Evolutionary conservation across 495 filamentous ascomycete genomes (phyloP), one percentile per base, ranked within the genome.

Genomic region (Chaetomium cochliodes): DNA sequence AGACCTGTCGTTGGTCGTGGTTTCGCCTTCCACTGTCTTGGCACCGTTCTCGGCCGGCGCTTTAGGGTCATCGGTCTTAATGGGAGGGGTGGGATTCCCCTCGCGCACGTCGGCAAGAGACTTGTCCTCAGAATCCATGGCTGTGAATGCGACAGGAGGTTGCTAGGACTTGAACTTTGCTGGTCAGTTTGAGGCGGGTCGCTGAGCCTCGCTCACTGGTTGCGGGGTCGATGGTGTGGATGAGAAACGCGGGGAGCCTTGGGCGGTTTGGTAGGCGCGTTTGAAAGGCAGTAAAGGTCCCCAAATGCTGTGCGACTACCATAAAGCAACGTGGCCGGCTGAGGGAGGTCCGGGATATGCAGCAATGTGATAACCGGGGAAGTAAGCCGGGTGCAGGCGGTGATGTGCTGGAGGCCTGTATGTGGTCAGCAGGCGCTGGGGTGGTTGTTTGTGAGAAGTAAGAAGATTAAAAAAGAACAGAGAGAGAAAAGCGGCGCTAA

Each of bases 61-160:
- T 62, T 72, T 72, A 12, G 64, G 37, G 9, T 72, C 72, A 16
- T 74, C 70, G 56, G 41, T 65, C 60, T 70, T 70, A 1, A 58
- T 50, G 5, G 72, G 62, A 11, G 42, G 56, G 0, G 63, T 54
- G 0, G 68, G 68, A 12, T 61, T 67, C 12, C 61, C 68, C 28
- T 72, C 72, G 46, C 72, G 67, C 52, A 72, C 65, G 4, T 69
- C 69, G 52, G 64, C 52, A 18, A 65, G 25, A 2, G 57, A 60
- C 54, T 70, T 68, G 39, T 67, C 67, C n/a, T 64, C 61, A 0
- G 70, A 62, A 9, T 71, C 69, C 71, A 73, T 73, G 7, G 37
- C 58, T 26, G 1, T 5, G 20, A 37, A 8, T 22, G 37, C 0
- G n/a, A 20, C 9, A 28, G 41, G 56, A 53, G 3, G 16, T 30